Evolutionary conservation across 495 filamentous ascomycete species (phyloP).

Genomic region (Neurospora africana): DNA sequence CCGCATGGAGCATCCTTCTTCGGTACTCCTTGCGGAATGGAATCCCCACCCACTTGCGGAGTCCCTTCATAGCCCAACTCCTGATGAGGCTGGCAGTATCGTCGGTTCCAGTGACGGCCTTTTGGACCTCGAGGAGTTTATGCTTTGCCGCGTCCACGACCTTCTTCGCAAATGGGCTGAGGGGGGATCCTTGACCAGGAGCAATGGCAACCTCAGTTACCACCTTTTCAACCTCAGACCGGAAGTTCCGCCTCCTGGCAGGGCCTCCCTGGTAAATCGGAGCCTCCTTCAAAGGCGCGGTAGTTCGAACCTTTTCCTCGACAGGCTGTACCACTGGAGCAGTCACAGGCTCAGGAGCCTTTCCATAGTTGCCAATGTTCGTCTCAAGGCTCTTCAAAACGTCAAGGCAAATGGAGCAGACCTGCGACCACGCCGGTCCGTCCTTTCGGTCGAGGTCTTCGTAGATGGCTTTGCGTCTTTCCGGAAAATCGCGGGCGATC

Average conservation of each 20-base stretch:
- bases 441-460: conserved; percentile 78
- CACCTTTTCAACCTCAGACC: conserved; percentile 39
- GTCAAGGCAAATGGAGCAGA: conserved; percentile 54
- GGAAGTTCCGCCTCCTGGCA: conserved; percentile 32
- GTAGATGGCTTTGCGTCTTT: conserved; percentile 72
- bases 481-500: conserved; percentile 61
- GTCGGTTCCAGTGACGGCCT: conserved; percentile 30
- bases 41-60: conserved; percentile 50
- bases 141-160: conserved; percentile 23
- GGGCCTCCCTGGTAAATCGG: conserved; percentile 46
- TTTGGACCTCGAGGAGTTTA: conserved; percentile 34
- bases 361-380: conserved; percentile 51
- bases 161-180: conserved; percentile 31
- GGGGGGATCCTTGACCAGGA: conserved; percentile 43
- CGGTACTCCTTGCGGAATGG: conserved; percentile 63
- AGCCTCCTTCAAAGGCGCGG: conserved; percentile 45
- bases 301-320: conserved; percentile 16
- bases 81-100: conserved; percentile 28
- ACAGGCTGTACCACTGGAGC: conserved; percentile 19
- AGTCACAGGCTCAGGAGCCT: conserved; percentile 29
- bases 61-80: conserved; percentile 19
- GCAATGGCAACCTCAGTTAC: conserved; percentile 46
- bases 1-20: conserved; percentile 46
- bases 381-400: conserved; percentile 53
- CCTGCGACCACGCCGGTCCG: conserved; percentile 71